Base-by-base conservation (phyloP, 2,329 filamentous ascomycete species). In the Penicillium sp. region DNA sequence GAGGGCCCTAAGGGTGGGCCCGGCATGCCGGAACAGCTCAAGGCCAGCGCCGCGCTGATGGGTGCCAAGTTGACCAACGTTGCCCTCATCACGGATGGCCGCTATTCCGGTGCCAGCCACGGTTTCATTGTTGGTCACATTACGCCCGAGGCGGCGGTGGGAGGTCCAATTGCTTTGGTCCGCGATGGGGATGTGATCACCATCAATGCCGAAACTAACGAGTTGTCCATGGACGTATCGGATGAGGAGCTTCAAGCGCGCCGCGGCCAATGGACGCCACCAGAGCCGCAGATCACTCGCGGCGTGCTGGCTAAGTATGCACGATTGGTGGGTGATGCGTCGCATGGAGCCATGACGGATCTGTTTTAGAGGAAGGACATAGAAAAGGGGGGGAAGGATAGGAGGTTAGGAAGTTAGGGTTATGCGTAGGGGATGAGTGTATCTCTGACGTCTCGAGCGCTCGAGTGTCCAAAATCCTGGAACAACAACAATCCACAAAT, bases 51-150 rank as follows among this genome's bases (percentile, higher is more conserved):
- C 0, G 91, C 93, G 17, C 91, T 98, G 67, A 96, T 96, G 90
- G 94, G 94, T 51, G 94, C 94, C 0, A 90, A 90, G 12, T 81
- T 98, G 54, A 91, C 83, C 54, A 96, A 96, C 69, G 86, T 97
- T 8, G 93, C 94, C 0, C 84, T 98, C 14, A 91, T 98, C 51
- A 98, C 94, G 0, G 94, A 98, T 73, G 94, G 94, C 0, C 82
- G 94, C 48, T 98, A 97, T 76, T 90, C 86, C 49, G 94, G 94
- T 35, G 94, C 92, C 2, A 90, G 86, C 55, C 93, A 97, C 75
- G 92, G 92, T 0, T 96, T 96, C 76, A 95, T 96, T 70, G 91
- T 98, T 15, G 94, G 94, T 0, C 93, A 97, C 71, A 91, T 97
- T 14, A 90, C 90, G 2, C 94, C 94, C 2, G 94, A 98, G 77